Evolutionary conservation across 2,329 filamentous ascomycete species (phyloP).

Genomic region (Penicillium hordei): DNA sequence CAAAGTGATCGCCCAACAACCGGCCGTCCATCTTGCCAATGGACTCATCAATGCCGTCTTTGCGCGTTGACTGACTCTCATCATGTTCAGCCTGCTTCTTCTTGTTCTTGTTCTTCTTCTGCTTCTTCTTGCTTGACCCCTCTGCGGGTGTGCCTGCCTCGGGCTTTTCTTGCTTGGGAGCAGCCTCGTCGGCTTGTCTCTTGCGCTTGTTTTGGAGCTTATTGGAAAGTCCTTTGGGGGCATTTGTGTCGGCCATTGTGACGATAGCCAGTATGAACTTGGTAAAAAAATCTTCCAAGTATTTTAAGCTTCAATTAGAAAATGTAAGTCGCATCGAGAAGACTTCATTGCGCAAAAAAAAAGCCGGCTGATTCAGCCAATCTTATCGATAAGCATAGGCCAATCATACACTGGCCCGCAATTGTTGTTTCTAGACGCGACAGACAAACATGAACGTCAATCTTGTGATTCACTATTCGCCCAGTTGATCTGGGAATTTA

Average conservation of each 20-base stretch:
- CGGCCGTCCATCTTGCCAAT: constrained; percentile 80
- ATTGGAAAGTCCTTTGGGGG: constrained; percentile 30
- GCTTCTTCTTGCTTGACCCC: constrained; percentile 36
- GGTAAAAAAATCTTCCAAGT: background rate
- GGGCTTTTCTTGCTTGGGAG: constrained; percentile 22
- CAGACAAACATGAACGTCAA: constrained; percentile 9
- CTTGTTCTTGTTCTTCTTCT: constrained; percentile 30
- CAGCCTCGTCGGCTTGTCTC: constrained; percentile 35
- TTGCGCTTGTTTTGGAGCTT: constrained; percentile 45
- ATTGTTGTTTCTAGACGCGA: constrained; percentile 23
- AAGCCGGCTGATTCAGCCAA: constrained; percentile 29
- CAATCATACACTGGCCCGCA: constrained; percentile 22
- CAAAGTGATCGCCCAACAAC: constrained; percentile 81
- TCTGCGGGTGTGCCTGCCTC: constrained; percentile 24
- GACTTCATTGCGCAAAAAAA: constrained; percentile 10
- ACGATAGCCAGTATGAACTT: background rate
- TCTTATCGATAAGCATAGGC: constrained; percentile 36
- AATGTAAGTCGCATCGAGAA: constrained; percentile 13
- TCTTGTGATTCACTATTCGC: background rate
- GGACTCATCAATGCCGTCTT: constrained; percentile 74
- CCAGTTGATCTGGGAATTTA: background rate
- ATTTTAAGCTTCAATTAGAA: constrained; percentile 3
- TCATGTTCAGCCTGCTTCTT: constrained; percentile 29
- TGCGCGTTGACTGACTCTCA: constrained; percentile 42
- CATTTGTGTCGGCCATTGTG: constrained; percentile 24